Evolutionary conservation across 169 alveolate genomes (phyloP).

Genomic region (Plasmodium relictum): DNA sequence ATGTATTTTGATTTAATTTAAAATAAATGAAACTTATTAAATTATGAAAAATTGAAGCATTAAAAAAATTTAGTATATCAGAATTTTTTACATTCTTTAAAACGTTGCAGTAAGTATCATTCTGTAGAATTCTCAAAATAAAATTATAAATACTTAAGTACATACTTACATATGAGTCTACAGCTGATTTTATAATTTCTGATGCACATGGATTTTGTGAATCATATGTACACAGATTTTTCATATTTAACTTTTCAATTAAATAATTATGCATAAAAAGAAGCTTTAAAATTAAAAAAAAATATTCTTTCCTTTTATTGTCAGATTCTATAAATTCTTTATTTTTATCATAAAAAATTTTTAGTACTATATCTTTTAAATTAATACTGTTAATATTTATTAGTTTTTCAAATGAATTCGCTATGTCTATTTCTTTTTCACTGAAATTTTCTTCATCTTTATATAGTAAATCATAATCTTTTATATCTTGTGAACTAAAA

Average conservation of each 20-base stretch:
- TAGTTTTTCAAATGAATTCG: conserved; percentile 6
- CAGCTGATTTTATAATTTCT: conserved; percentile 8
- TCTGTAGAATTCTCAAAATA: conserved; percentile 40
- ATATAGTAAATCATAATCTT: conserved; percentile 46
- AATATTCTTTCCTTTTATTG: conserved; percentile 9
- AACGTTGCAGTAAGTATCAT: conserved; percentile 8
- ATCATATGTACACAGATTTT: conserved; percentile 43
- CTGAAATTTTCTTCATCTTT: conserved; percentile 26
- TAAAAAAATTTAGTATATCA: conserved; percentile 55
- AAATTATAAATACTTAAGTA: conserved; percentile 52
- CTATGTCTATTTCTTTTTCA: conserved; percentile 25
- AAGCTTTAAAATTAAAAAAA: conserved; percentile 35
- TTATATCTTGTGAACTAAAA: conserved; percentile 29
- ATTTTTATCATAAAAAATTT: conserved; percentile 21
- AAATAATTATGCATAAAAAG: conserved; percentile 73
- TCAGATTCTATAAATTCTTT: background rate
- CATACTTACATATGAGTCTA: conserved; percentile 3
- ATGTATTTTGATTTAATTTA: conserved; percentile 28
- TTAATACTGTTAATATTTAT: background rate
- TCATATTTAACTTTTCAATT: conserved; percentile 71
- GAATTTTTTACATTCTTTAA: conserved; percentile 18
- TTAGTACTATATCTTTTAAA: conserved; percentile 45
- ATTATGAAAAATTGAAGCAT: conserved; percentile 65
- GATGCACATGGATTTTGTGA: background rate
- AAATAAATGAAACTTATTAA: conserved; percentile 38